Percentiles rank a stretch among this genome's conserved stretches.
These are phyloP conservation scores for Corylus avellana DNA, from an alignment of 306 rosid species.

Conservation along the genomic window DNA sequence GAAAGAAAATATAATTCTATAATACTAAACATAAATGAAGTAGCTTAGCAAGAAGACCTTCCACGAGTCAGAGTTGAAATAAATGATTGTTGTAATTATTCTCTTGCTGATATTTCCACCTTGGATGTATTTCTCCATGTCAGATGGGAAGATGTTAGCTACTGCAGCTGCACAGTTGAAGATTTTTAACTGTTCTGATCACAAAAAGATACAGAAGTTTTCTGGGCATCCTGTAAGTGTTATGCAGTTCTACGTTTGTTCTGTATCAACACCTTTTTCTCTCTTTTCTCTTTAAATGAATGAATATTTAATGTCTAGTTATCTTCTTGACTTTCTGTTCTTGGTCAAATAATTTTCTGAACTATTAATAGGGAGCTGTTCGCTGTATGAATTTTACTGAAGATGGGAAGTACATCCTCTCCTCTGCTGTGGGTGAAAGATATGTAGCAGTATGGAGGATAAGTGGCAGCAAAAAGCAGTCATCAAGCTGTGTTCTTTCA, in stretches of 20 bases:
- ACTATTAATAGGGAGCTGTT: slow-evolving; percentile 69
- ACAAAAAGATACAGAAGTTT: slow-evolving; percentile 78
- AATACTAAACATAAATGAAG: slow-evolving; percentile 6
- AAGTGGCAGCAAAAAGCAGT: slow-evolving; percentile 66
- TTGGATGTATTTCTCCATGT: slow-evolving; percentile 20
- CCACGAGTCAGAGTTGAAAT: slow-evolving; percentile 21
- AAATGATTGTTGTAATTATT: slow-evolving; percentile 6
- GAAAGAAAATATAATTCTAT: not conserved
- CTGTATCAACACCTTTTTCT: slow-evolving; percentile 1
- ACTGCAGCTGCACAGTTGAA: slow-evolving; percentile 88
- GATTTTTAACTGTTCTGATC: slow-evolving; percentile 60
- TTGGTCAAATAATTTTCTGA: slow-evolving; percentile 29
- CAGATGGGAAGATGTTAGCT: slow-evolving; percentile 83
- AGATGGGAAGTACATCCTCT: slow-evolving; percentile 79
- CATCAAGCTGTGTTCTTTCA: slow-evolving; percentile 79
- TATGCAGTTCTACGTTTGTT: slow-evolving; percentile 8
- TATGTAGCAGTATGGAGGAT: slow-evolving; percentile 78
- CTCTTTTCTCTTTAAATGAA: slow-evolving; percentile 9
- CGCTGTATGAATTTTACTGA: slow-evolving; percentile 81
- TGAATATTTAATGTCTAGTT: not conserved
- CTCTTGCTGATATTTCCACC: slow-evolving; percentile 36
- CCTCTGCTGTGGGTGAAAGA: slow-evolving; percentile 90
- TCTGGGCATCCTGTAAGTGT: slow-evolving; percentile 96
- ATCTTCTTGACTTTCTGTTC: slow-evolving; percentile 13
- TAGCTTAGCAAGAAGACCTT: slow-evolving; percentile 22